Evolutionary conservation across 306 rosid genomes (phyloP), one percentile per base, ranked within the genome.

Genomic region (Trifolium dubium): DNA sequence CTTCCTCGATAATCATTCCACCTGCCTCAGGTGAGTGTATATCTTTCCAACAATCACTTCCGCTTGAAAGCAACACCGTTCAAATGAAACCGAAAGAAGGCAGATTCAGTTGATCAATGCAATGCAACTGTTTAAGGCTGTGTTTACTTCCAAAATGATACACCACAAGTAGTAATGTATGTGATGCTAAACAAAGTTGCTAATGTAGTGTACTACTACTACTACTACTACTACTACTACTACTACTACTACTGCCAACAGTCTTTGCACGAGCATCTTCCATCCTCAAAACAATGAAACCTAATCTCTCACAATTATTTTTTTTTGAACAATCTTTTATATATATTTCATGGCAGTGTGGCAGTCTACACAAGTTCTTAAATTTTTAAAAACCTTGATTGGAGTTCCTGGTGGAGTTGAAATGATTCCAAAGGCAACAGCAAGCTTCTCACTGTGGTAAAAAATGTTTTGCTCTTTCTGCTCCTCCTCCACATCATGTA

Each of bases 361-460:
- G 51, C 89, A 88, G 32, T 90, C 96, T 4, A 88, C 88, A 76
- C 91, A 85, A 70, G 91, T 90, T 76, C 88, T 86, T 58, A 90
- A 82, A 53, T 86, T 90, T 82, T 90, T 90, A 66, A 77, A 90
- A 60, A 84, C 84, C 79, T 88, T 86, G 77, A 88, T 81, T 17
- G 84, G 67, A 4, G 85, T 84, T 65, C 90, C 88, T 44, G 84
- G 77, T 8, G 85, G 82, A n/a, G 96, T 88, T 67, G 89, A 84
- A 78, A 90, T 79, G 40, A 90, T 88, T 65, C 96, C 91, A 67
- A 86, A 79, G 10, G 86, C 96, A 76, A 83, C 87, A 19, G 91
- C 92, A 59, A 88, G 87, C 81, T 86, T 90, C 81, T 90, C 91
- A 54, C 87, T 83, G 58, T 88, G 92, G 83, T 84, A 88, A 47